Evolutionary conservation across 2,329 filamentous ascomycete species (phyloP), one percentile per base, ranked within the genome.

Genomic region (Colletotrichum agaves): DNA sequence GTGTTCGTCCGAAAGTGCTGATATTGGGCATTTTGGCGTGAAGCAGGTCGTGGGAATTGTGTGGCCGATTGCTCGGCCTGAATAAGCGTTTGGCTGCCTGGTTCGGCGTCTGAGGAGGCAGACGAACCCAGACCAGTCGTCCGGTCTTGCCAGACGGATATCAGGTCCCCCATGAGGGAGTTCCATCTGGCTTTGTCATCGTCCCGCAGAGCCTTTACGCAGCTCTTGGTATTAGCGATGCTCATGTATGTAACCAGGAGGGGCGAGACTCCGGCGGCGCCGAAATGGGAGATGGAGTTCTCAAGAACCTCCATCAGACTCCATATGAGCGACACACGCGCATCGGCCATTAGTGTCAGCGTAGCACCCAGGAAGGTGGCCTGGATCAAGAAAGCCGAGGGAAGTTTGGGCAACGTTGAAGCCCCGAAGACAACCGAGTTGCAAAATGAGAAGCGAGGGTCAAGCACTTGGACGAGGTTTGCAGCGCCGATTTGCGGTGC

Each of bases 321-420:
- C 33, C 78, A 79, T 17, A 79, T 70, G 11, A 81, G 71, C 10
- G 79, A 80, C 2, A 77, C 72, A 11, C 78, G 73, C 49, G 76
- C 71, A 3, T 74, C 74, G 2, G 78, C 73, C 19, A 76, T 72
- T 31, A 79, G 61, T 39, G 75, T 75, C 31, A 80, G 71, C 5
- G 77, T 80, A n/a, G 75, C 74, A 5, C 77, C 73, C n/a, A 80
- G 68, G 57, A 81, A 81, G 37, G 78, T 75, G 5, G 75, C 72
- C 63, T 81, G 79, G 5, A 81, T 73, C 2, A 81, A 69, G 15
- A 77, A 77, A 5, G 79, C 78, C 5, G 79, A 77, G 0, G 79
- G 78, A 0, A 78, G 68, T 33, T 70, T 72, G 12, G 79, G 78
- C 57, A 69, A 62, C 1, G 75, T 78, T 10, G 77, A 75, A 10